These are phyloP conservation scores for Kodamaea sp. DNA, from an alignment of 1,139 yeast species.

Conservation along the genomic window DNA sequence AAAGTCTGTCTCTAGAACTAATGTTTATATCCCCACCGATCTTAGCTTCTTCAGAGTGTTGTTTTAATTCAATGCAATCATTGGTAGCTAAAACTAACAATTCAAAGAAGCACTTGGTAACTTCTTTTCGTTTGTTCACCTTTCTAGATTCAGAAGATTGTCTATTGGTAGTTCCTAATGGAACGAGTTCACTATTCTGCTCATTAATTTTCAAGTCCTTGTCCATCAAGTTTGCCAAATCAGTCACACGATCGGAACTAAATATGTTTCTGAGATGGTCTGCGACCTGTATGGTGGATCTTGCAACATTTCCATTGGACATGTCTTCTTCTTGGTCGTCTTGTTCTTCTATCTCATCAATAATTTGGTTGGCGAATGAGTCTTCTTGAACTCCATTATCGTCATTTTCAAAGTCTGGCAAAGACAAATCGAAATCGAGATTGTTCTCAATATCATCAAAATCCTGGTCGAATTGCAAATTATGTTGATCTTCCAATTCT, in stretches of 20 bases:
- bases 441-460: constrained; percentile 24
- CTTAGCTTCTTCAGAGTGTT: constrained; percentile 37
- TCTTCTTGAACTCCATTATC: constrained; percentile 10
- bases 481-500: constrained; percentile 20
- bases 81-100: constrained; percentile 79
- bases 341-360: constrained; percentile 8
- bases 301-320: constrained; percentile 26
- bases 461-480: constrained; percentile 23
- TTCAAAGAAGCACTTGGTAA: constrained; percentile 79
- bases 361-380: constrained; percentile 4
- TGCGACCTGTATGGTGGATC: constrained; percentile 60
- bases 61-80: constrained; percentile 66
- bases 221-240: constrained; percentile 45
- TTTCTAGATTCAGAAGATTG: constrained; percentile 12
- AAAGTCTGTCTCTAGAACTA: constrained; percentile 51
- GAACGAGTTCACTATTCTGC: constrained; percentile 16
- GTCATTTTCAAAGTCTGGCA: constrained; percentile 36
- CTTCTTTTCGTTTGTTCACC: constrained; percentile 54
- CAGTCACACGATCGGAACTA: constrained; percentile 20
- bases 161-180: constrained; percentile 31
- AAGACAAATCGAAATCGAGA: constrained; percentile 42
- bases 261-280: constrained; percentile 45
- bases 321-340: constrained; percentile 15
- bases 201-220: constrained; percentile 31
- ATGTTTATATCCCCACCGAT: constrained; percentile 64